Evolutionary conservation across 208 protist genomes (phyloP), one percentile per base, ranked within the genome.

Genomic region (Trypanosoma theileri): DNA sequence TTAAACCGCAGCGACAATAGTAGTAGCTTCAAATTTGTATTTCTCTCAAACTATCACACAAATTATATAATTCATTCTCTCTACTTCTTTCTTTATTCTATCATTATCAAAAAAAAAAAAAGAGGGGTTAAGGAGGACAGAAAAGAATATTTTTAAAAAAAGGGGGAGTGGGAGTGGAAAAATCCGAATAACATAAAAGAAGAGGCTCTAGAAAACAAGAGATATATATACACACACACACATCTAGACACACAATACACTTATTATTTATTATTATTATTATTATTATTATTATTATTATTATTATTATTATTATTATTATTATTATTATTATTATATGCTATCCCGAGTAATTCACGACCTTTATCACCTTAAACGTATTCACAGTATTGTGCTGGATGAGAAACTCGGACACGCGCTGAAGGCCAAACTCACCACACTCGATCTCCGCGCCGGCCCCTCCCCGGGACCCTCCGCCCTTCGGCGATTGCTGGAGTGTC

Each of bases 351-450:
- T 84, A 26, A 89, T 95, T 52, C 62, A 71, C 6, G 83, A 92
- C 51, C 75, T 96, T 35, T 83, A 89, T 62, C 79, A 90, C 64
- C 75, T 96, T 48, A 83, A 81, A 45, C 77, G 82, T n/a, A 76
- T 93, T 50, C 87, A 96, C 68, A 74, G 73, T 45, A 62, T 91
- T 17, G 24, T 92, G 26, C 73, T 74, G 1, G 88, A 93, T 52
- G 71, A 81, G 8, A 79, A 75, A 42, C 86, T 96, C 31, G 79
- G 77, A 4, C 63, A 85, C 28, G 81, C 77, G 3, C 75, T 96
- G n/a, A 81, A 81, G 56, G 79, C 77, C 41, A 96, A 91, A 64
- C 73, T 96, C 0, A 73, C 69, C 28, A 70, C 82, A 4, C 75
- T 96, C 44, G 82, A 88, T n/a, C 72, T 96, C 31, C 61, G 82